Base-by-base conservation (phyloP, 129 eudicot genomes). In the Erigeron canadensis region DNA sequence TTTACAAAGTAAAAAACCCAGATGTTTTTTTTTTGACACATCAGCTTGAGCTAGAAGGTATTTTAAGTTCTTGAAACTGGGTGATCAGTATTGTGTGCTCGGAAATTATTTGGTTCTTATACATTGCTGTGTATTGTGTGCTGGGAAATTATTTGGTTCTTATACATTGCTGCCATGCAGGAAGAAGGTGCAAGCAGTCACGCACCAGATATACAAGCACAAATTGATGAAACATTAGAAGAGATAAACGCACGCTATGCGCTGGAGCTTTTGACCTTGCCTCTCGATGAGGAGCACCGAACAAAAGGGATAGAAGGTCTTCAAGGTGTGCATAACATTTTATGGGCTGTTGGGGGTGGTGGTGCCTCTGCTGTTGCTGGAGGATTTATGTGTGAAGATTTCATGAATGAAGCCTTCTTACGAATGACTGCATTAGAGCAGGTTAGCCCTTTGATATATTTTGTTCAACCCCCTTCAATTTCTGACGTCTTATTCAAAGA, bases 311-410 rank as follows among this genome's bases (percentile, higher is more conserved):
- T 73, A 69, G 97, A 89, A 77, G 99, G 96, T 76, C 91, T 94
- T 66, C 99, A 94, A 82, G 99, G 99, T 55, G 83, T 94, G 72
- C 88, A 94, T 43, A 90, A 90, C 63, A 87, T 94, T 53, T 73
- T 94, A 66, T 94, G 99, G 99, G 82, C 97, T 67, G 99, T 94
- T 51, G 99, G 99, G 73, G 99, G 97, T 42, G 99, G 99, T 11
- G 99, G 99, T 71, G 99, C 99, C 41, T 82, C 85, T 72, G 97
- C 99, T 45, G 79, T 94, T 63, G 87, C 91, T 67, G 99, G 97
- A 12, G 99, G 97, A 48, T 94, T 84, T 72, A 87, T 96, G 2
- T 97, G 99, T 17, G 99, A 94, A 79, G 85, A 84, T 74, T 94
- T 94, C 82, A 94, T 94, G 99, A 94, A 87, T 50, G 97, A 90